A percentile compares a stretch with the other conserved stretches of the same genome.
phyloP scores from a whole-genome alignment of 163 green algal genomes.

The Scenedesmus sp. region DNA sequence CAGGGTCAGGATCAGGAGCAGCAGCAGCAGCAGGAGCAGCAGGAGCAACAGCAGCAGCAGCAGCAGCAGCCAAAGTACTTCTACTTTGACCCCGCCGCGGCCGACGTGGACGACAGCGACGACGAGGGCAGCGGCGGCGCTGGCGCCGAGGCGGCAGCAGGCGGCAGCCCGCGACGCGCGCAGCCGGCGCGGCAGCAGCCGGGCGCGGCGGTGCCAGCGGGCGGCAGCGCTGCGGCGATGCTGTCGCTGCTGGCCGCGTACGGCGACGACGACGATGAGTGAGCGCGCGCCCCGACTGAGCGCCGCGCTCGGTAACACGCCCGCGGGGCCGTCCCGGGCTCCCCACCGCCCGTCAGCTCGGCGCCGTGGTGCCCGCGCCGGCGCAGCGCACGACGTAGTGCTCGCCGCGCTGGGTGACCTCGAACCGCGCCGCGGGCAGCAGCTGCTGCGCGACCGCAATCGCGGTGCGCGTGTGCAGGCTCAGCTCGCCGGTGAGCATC shows the following conservation, averaged over 20 bases:
- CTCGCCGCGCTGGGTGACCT: conserved; percentile 13
- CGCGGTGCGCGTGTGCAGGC: conserved; percentile 82
- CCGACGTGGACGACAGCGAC: conserved; percentile 35
- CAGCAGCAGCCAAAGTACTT: conserved; percentile 20
- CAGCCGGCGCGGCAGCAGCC: too few relatives aligned
- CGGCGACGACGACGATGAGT: too few relatives aligned
- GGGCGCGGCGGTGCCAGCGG: too few relatives aligned
- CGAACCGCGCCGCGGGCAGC: conserved; percentile 67
- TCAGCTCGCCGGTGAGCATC: conserved; percentile 65
- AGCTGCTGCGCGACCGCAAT: conserved; percentile 77
- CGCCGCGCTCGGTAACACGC: too few relatives aligned
- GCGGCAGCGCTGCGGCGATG: too few relatives aligned
- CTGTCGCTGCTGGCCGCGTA: too few relatives aligned
- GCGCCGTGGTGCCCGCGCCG: conserved; percentile 29
- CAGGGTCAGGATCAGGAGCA: neutral
- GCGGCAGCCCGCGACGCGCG: too few relatives aligned
- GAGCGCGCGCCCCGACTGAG: too few relatives aligned
- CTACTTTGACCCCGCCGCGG: conserved; percentile 34
- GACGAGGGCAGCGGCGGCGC: too few relatives aligned
- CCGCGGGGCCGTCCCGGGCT: too few relatives aligned
- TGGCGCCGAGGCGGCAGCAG: too few relatives aligned
- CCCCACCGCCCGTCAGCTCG: too few relatives aligned
- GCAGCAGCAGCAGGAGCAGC: conserved; percentile 2
- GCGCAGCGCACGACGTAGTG: conserved; percentile 48
- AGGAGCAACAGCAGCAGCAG: conserved; percentile 14